These are phyloP conservation scores for Huntiella savannae DNA, from an alignment of 2,329 filamentous ascomycete species.

Conservation along the genomic window DNA sequence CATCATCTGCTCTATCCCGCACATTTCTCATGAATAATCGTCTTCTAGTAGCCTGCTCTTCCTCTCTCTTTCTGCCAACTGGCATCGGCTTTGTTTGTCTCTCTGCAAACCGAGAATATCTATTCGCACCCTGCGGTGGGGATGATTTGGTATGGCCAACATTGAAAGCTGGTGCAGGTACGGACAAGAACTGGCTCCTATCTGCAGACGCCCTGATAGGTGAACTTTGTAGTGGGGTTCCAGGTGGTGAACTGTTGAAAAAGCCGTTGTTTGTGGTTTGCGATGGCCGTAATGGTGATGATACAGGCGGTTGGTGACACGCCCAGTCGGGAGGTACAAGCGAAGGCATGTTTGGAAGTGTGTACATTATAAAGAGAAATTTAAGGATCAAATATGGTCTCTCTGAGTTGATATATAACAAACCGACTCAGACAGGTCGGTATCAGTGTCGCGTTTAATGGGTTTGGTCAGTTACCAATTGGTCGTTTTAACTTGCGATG, in stretches of 20 bases:
- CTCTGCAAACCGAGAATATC: slow-evolving; percentile 29
- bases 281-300: slow-evolving; percentile 41
- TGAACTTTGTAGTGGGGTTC: slow-evolving; percentile 5
- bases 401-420: too few relatives aligned
- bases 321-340: slow-evolving; percentile 25
- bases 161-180: not conserved
- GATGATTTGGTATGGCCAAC: not conserved
- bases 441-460: too few relatives aligned
- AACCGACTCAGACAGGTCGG: too few relatives aligned
- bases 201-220: slow-evolving; percentile 19
- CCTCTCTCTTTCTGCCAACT: slow-evolving; percentile 39
- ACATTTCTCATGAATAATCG: slow-evolving; percentile 52
- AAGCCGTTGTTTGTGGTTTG: slow-evolving; percentile 17
- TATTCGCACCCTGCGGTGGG: slow-evolving; percentile 1
- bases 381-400: too few relatives aligned
- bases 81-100: slow-evolving; percentile 44
- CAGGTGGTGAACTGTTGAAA: slow-evolving; percentile 7
- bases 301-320: slow-evolving; percentile 18
- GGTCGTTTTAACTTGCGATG: too few relatives aligned
- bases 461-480: too few relatives aligned
- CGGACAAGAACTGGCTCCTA: not conserved
- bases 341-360: slow-evolving; percentile 24
- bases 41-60: slow-evolving; percentile 42
- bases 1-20: slow-evolving; percentile 39
- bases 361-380: slow-evolving; percentile 20